Conservation (phyloP, 1,139 yeast species). For the Neolecta irregularis region DNA sequence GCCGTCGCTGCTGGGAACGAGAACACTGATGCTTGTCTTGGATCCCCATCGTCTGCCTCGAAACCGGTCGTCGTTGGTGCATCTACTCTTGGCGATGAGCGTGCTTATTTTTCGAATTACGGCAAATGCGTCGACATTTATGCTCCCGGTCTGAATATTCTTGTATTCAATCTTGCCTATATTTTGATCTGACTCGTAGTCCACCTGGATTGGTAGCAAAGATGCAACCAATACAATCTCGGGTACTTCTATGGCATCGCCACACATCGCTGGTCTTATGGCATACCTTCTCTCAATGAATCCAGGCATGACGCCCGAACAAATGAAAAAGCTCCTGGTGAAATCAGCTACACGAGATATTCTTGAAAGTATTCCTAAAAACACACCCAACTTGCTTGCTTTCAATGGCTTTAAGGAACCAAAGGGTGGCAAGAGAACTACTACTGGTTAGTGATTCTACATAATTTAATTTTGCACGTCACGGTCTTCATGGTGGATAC, state of each 20-base stretch:
- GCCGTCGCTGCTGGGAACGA: slow-evolving; percentile 59
- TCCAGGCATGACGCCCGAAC: slow-evolving; percentile 56
- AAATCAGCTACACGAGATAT: slow-evolving; percentile 59
- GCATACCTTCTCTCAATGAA: slow-evolving; percentile 75
- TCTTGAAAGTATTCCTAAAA: slow-evolving; percentile 57
- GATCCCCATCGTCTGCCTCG: slow-evolving; percentile 46
- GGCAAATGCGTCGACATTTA: slow-evolving; percentile 55
- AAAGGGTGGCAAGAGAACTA: too few relatives aligned
- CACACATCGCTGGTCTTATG: slow-evolving; percentile 79
- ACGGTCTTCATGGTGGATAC: too few relatives aligned
- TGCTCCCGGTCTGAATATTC: slow-evolving; percentile 70
- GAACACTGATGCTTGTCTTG: slow-evolving; percentile 45
- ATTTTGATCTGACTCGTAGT: slow-evolving; percentile 39
- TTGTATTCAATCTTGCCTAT: slow-evolving; percentile 18
- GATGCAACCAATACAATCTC: slow-evolving; percentile 78
- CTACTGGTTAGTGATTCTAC: too few relatives aligned
- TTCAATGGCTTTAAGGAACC: slow-evolving; percentile 81
- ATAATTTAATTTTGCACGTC: too few relatives aligned
- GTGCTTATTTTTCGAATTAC: slow-evolving; percentile 47
- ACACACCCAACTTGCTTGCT: slow-evolving; percentile 77
- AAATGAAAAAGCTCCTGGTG: slow-evolving; percentile 75
- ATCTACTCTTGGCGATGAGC: slow-evolving; percentile 33
- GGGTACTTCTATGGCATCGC: slow-evolving; percentile 99
- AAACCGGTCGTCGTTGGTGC: slow-evolving; percentile 51
- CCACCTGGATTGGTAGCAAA: slow-evolving; percentile 70